These are phyloP conservation scores for Coffea eugenioides DNA, from an alignment of 257 asterid species.

Conservation along the genomic window DNA sequence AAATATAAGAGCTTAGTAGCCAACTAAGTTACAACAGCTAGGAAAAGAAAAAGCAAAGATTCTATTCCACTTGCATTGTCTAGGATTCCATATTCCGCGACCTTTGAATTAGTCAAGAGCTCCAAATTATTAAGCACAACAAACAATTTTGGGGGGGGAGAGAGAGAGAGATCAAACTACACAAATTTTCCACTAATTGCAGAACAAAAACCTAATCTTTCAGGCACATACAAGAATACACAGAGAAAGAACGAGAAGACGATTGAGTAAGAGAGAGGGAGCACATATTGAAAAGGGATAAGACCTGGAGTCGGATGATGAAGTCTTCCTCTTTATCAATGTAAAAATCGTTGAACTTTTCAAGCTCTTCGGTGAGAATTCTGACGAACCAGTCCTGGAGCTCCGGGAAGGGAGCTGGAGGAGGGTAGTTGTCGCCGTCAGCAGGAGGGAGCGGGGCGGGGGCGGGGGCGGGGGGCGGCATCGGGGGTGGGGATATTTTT, in stretches of 20 bases:
- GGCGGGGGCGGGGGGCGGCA: slow-evolving; percentile 14
- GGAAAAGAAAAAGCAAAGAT: neutral
- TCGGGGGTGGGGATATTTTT: slow-evolving; percentile 44
- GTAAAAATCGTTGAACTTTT: slow-evolving; percentile 91
- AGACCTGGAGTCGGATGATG: slow-evolving; percentile 82
- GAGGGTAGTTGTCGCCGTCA: slow-evolving; percentile 21
- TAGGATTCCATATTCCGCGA: too few species aligned
- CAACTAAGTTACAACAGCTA: neutral
- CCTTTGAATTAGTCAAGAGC: too few species aligned
- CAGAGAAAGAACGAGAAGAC: neutral
- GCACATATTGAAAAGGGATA: neutral
- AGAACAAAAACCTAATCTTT: neutral
- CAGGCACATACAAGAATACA: neutral
- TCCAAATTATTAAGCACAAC: too few species aligned
- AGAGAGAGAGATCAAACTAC: neutral
- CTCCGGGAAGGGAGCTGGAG: slow-evolving; percentile 28
- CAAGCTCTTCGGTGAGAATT: slow-evolving; percentile 64
- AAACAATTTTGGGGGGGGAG: too few species aligned
- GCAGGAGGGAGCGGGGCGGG: neutral
- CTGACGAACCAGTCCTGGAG: slow-evolving; percentile 70
- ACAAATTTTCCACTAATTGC: neutral
- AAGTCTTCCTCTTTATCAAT: slow-evolving; percentile 94
- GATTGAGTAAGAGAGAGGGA: neutral
- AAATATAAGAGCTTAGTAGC: neutral
- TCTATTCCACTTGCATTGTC: neutral